phyloP scores from a whole-genome alignment of 164 flowering plant genomes.

The Annona cherimola region DNA sequence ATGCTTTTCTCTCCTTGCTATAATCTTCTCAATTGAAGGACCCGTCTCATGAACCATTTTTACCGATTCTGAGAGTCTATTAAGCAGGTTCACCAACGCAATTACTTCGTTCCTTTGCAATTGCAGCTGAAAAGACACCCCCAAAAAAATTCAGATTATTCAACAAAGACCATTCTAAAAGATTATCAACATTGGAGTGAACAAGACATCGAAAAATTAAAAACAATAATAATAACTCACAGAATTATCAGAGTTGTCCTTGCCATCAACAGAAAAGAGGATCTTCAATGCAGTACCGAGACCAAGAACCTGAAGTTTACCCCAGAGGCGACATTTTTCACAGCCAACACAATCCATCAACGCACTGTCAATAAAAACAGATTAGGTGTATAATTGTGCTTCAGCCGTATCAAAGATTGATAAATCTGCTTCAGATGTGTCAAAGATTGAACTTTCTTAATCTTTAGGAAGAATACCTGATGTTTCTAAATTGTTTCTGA shows the following conservation, averaged over 20 bases:
- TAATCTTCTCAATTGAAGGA: slow-evolving; percentile 38
- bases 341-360: slow-evolving; percentile 98
- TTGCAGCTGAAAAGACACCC: slow-evolving; percentile 53
- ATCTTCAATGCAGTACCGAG: slow-evolving; percentile 95
- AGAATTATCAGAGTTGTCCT: slow-evolving; percentile 31
- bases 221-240: slow-evolving; percentile 33
- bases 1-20: slow-evolving; percentile 17
- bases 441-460: not conserved
- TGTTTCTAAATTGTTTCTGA: slow-evolving; percentile 86
- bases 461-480: slow-evolving; percentile 48
- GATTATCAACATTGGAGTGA: too few relatives aligned
- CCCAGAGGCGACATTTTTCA: slow-evolving; percentile 99
- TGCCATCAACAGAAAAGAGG: slow-evolving; percentile 80
- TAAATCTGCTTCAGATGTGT: not conserved
- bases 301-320: slow-evolving; percentile 98
- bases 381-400: not conserved
- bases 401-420: not conserved
- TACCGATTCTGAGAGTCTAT: slow-evolving; percentile 87
- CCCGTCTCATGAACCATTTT: slow-evolving; percentile 60
- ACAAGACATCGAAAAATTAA: not conserved
- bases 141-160: not conserved
- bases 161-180: not conserved
- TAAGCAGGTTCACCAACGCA: slow-evolving; percentile 76
- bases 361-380: slow-evolving; percentile 41
- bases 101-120: slow-evolving; percentile 94